phyloP scores from a whole-genome alignment of 1,284 basidiomycete genomes.

The Schizophyllum commune region DNA sequence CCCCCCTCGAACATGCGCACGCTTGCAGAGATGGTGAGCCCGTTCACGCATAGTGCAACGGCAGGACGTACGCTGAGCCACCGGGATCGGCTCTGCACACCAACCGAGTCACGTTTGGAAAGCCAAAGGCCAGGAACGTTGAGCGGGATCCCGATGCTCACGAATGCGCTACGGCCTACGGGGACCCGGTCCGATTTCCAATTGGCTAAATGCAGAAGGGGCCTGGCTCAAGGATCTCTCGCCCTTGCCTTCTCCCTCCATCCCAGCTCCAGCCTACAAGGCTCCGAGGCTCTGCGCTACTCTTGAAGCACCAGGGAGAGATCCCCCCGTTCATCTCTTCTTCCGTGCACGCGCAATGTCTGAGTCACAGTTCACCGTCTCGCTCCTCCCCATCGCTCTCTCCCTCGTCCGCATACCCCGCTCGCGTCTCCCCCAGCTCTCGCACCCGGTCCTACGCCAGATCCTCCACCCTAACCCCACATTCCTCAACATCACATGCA shows the following conservation, averaged over 20 bases:
- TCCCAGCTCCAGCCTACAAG: neutral
- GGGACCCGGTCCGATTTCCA: neutral
- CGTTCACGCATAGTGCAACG: neutral
- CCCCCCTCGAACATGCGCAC: neutral
- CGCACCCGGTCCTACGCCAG: conserved; percentile 57
- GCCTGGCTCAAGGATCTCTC: neutral
- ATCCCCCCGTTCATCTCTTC: conserved; percentile 8
- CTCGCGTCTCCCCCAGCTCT: conserved; percentile 48
- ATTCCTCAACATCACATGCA: conserved; percentile 69
- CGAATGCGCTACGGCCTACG: neutral
- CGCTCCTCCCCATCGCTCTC: conserved; percentile 60
- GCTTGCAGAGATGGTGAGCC: no score
- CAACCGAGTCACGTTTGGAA: neutral
- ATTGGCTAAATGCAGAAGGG: neutral
- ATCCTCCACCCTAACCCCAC: conserved; percentile 56
- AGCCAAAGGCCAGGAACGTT: neutral
- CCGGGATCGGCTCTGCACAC: neutral
- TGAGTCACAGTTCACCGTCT: conserved; percentile 46
- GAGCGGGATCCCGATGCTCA: neutral
- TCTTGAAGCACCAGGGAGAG: neutral
- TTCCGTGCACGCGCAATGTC: neutral
- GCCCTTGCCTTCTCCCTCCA: neutral
- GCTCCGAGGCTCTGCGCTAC: neutral
- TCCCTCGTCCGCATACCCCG: conserved; percentile 68
- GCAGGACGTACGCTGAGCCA: neutral